These are phyloP conservation scores for Nitzschia sp. DNA, from an alignment of 108 stramenopile genomes.

Conservation along the genomic window DNA sequence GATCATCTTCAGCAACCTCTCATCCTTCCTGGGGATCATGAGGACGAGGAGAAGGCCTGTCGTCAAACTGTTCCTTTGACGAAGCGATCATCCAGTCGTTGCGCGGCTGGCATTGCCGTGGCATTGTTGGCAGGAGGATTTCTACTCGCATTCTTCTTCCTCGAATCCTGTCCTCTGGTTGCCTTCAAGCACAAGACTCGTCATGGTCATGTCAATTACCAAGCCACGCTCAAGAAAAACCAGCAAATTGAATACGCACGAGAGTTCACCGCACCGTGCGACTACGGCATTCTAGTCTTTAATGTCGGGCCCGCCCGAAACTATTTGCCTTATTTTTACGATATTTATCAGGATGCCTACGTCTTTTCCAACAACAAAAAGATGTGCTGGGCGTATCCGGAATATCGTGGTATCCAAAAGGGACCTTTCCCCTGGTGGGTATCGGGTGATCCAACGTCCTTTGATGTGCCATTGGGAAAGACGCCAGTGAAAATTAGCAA, in stretches of 20 bases:
- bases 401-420: conserved; percentile 32
- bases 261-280: conserved; percentile 39
- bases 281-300: conserved; percentile 40
- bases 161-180: too few relatives aligned
- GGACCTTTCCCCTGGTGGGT: conserved; percentile 23
- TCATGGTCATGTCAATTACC: conserved; percentile 20
- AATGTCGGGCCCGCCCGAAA: conserved; percentile 34
- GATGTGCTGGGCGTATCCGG: conserved; percentile 35
- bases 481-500: conserved; percentile 22
- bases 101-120: too few relatives aligned
- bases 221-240: conserved; percentile 9
- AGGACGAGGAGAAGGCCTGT: too few relatives aligned
- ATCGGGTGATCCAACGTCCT: conserved; percentile 23
- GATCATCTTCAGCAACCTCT: neutral
- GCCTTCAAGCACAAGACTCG: too few relatives aligned
- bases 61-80: too few relatives aligned
- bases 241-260: conserved; percentile 26
- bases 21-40: too few relatives aligned
- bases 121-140: too few relatives aligned
- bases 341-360: conserved; percentile 44
- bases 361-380: conserved; percentile 32
- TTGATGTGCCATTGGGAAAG: conserved; percentile 10
- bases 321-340: conserved; percentile 26
- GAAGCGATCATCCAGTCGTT: too few relatives aligned
- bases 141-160: too few relatives aligned